phyloP scores from a whole-genome alignment of 805 yeast species.

The Jamesozyma hellenica region DNA sequence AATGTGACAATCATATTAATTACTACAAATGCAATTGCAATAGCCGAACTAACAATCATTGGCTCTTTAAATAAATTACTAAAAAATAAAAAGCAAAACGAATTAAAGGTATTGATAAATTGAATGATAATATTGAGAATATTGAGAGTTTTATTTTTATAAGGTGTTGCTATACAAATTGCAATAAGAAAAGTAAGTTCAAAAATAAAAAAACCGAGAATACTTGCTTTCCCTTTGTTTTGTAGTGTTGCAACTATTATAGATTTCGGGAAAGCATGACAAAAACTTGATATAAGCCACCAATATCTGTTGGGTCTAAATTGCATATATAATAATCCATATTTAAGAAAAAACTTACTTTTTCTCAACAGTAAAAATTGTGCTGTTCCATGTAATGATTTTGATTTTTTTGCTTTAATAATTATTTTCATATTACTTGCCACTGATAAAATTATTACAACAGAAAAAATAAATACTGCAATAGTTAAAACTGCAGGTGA shows the following conservation, averaged over 20 bases:
- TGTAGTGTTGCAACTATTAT: slow-evolving; percentile 82
- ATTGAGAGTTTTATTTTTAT: slow-evolving; percentile 88
- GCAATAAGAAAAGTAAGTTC: slow-evolving; percentile 62
- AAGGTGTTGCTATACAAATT: slow-evolving; percentile 69
- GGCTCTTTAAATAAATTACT: slow-evolving; percentile 77
- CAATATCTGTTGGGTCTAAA: slow-evolving; percentile 78
- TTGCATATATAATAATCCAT: slow-evolving; percentile 87
- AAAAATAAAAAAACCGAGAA: slow-evolving; percentile 63
- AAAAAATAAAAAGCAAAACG: slow-evolving; percentile 80
- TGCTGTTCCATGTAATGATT: slow-evolving; percentile 68
- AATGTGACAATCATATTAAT: slow-evolving; percentile 82
- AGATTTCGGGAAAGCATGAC: slow-evolving; percentile 61
- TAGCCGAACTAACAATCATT: slow-evolving; percentile 73
- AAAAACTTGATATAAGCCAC: slow-evolving; percentile 58
- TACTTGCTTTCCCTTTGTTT: slow-evolving; percentile 65
- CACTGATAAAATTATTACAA: slow-evolving; percentile 46
- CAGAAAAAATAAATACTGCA: slow-evolving; percentile 58
- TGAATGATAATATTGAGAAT: slow-evolving; percentile 79
- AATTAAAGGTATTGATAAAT: slow-evolving; percentile 66
- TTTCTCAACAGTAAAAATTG: slow-evolving; percentile 87
- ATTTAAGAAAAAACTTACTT: slow-evolving; percentile 63
- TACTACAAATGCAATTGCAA: slow-evolving; percentile 83
- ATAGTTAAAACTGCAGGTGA: slow-evolving; percentile 73
- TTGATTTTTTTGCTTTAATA: slow-evolving; percentile 61
- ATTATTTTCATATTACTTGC: slow-evolving; percentile 71